phyloP scores from a whole-genome alignment of 1,284 basidiomycete species.

The Wallemia mellicola region DNA sequence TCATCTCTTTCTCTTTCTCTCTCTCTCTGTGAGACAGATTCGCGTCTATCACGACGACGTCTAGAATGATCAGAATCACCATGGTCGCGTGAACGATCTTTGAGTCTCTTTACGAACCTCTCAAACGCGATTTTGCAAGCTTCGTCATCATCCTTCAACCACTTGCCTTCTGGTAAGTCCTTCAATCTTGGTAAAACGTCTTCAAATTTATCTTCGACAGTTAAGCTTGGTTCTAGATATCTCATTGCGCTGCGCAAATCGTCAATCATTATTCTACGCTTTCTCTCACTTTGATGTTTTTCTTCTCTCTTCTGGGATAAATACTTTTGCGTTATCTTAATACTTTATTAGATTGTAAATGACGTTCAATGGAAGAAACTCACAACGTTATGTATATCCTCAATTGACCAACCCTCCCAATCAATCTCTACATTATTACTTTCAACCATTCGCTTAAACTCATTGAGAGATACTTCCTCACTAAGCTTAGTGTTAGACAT shows the following conservation, averaged over 20 bases:
- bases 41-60: no score
- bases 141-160: background rate
- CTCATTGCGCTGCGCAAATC: slow-evolving; percentile 85
- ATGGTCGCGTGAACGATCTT: background rate
- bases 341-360: slow-evolving; percentile 25
- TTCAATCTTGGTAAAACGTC: slow-evolving; percentile 23
- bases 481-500: slow-evolving; percentile 24
- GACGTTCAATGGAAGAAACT: slow-evolving; percentile 2
- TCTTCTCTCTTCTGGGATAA: slow-evolving; percentile 28
- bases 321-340: slow-evolving; percentile 34
- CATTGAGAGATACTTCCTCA: slow-evolving; percentile 28
- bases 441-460: slow-evolving; percentile 20
- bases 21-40: background rate
- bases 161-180: background rate
- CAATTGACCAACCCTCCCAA: slow-evolving; percentile 1
- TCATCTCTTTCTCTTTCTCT: background rate
- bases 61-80: background rate
- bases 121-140: background rate
- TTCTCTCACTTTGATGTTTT: slow-evolving; percentile 45
- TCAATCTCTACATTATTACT: slow-evolving; percentile 16
- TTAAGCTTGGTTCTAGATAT: slow-evolving; percentile 49
- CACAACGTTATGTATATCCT: slow-evolving; percentile 4
- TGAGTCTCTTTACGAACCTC: background rate
- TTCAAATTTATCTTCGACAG: slow-evolving; percentile 41
- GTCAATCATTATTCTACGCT: slow-evolving; percentile 61